Conservation (phyloP, 202 grass and related monocot species). For the Bolboschoenoplectus hybrid region DNA sequence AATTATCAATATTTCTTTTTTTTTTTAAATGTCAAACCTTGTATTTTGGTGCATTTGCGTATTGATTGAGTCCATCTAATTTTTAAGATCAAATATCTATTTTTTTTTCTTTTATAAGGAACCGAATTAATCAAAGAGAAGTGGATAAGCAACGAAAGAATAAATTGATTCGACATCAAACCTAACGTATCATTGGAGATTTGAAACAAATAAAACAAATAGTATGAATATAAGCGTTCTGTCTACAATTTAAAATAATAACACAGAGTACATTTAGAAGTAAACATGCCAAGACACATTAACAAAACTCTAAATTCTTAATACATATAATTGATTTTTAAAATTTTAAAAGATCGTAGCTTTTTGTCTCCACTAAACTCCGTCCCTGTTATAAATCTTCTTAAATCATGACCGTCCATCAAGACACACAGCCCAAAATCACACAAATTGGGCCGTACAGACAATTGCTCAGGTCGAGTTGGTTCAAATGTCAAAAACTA, state of each 20-base stretch:
- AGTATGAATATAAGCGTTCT: neutral
- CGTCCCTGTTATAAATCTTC: neutral
- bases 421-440: neutral
- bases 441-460: neutral
- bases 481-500: neutral
- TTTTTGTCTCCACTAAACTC: no score
- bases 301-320: neutral
- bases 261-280: neutral
- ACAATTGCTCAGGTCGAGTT: neutral
- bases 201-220: neutral
- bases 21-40: neutral
- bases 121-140: neutral
- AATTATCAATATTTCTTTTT: neutral
- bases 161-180: slow-evolving; percentile 32
- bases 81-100: neutral
- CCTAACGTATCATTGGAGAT: slow-evolving; percentile 18
- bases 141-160: neutral
- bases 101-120: neutral
- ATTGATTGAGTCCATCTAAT: neutral
- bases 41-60: neutral
- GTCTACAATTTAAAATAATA: no score
- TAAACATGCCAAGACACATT: neutral
- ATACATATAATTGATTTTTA: neutral
- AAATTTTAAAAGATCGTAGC: no score
- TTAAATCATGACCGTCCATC: neutral